Evolutionary conservation across 345 rosid genomes (phyloP).

Genomic region (Brassica rapa): DNA sequence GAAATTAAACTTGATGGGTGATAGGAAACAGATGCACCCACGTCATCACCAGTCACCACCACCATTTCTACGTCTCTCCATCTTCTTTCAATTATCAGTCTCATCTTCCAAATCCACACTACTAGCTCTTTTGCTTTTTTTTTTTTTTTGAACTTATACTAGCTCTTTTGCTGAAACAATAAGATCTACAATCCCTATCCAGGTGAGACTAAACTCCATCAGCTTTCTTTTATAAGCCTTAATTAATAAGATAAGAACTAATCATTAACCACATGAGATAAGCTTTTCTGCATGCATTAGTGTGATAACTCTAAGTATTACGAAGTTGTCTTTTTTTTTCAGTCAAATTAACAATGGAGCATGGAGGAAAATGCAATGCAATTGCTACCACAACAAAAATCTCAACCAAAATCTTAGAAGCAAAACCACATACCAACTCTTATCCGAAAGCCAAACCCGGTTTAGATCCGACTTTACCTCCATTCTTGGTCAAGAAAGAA

Average conservation of each 20-base stretch:
- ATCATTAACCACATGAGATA: not conserved
- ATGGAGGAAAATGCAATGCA: constrained; percentile 29
- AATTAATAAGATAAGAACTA: not conserved
- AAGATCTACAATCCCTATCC: not conserved
- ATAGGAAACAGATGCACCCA: constrained; percentile 37
- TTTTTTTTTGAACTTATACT: too few species aligned
- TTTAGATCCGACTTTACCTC: constrained; percentile 10
- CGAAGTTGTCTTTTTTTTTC: constrained; percentile 11
- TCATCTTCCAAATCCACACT: not conserved
- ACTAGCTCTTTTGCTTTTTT: not conserved
- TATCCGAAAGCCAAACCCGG: constrained; percentile 24
- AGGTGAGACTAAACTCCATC: constrained; percentile 15
- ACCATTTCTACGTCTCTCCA: not conserved
- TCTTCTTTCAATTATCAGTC: constrained; percentile 11
- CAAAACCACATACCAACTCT: constrained; percentile 11
- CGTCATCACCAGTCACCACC: constrained; percentile 17
- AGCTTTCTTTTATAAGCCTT: not conserved
- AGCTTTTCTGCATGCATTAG: constrained; percentile 18
- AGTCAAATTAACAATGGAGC: constrained; percentile 34
- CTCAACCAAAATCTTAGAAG: constrained; percentile 21
- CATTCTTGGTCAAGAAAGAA: constrained; percentile 19
- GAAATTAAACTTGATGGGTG: constrained; percentile 37
- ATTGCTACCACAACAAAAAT: constrained; percentile 15
- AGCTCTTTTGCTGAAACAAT: not conserved
- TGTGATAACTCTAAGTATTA: not conserved